These are phyloP conservation scores for Babesia ovis DNA, from an alignment of 169 alveolate genomes.

Conservation along the genomic window DNA sequence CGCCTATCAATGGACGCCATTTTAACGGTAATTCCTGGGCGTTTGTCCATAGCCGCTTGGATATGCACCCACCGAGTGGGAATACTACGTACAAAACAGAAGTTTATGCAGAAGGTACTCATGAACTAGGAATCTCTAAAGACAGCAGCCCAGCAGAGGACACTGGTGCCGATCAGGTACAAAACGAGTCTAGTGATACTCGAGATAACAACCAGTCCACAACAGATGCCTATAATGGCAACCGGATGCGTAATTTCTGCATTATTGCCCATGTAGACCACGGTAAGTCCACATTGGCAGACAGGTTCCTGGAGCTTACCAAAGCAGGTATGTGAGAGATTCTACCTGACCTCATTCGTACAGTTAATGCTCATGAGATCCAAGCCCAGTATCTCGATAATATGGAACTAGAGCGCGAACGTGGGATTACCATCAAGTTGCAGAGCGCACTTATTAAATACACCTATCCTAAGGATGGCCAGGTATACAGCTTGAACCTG, in stretches of 20 bases:
- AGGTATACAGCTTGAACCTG: constrained; percentile 88
- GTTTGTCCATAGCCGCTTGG: background rate
- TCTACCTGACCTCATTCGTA: constrained; percentile 66
- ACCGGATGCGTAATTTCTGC: constrained; percentile 87
- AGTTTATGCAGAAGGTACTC: too few relatives aligned
- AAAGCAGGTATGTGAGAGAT: constrained; percentile 67
- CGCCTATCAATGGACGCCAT: background rate
- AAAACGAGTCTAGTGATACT: too few relatives aligned
- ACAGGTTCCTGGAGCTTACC: constrained; percentile 84
- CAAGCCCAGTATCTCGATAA: constrained; percentile 86
- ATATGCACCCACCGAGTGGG: too few relatives aligned
- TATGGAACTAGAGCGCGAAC: constrained; percentile 89
- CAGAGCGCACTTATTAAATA: constrained; percentile 75
- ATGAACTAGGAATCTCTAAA: too few relatives aligned
- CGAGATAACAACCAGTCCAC: too few relatives aligned
- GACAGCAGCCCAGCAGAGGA: too few relatives aligned
- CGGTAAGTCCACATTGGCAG: constrained; percentile 94
- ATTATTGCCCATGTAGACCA: constrained; percentile 97
- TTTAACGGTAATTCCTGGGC: background rate
- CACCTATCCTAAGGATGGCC: constrained; percentile 69
- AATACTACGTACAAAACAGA: too few relatives aligned
- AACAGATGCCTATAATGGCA: constrained; percentile 1
- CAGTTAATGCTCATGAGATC: constrained; percentile 68
- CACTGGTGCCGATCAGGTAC: too few relatives aligned
- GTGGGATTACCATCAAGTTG: constrained; percentile 91